A percentile compares a stretch with the other conserved stretches of the same genome.
Conservation (phyloP, 1,284 basidiomycete species). For the Lentinus polychrous region DNA sequence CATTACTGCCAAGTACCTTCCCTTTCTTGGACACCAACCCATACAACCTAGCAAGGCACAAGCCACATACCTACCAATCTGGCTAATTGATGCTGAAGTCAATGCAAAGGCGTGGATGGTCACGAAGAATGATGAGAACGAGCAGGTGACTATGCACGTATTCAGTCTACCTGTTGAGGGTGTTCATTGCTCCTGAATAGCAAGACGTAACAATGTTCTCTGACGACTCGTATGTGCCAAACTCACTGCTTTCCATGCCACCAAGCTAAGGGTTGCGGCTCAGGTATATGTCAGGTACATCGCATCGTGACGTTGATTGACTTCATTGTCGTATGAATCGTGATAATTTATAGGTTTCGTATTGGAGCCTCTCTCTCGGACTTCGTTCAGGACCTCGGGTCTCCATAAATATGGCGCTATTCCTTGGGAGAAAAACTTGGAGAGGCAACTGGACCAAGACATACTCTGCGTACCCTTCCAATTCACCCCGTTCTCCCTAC, state of each 20-base stretch:
- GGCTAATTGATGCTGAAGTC: constrained; percentile 51
- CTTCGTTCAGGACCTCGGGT: constrained; percentile 19
- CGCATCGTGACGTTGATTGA: too few relatives aligned
- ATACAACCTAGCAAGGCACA: constrained; percentile 26
- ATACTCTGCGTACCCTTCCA: constrained; percentile 30
- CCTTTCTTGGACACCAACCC: constrained; percentile 18
- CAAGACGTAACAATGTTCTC: constrained; percentile 7
- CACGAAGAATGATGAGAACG: constrained; percentile 8
- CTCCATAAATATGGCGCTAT: constrained; percentile 15
- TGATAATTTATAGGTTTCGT: constrained; percentile 15
- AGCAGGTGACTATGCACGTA: constrained; percentile 8
- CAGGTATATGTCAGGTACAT: too few relatives aligned
- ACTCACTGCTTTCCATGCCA: neutral
- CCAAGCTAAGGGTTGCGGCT: too few relatives aligned
- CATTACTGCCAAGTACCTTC: constrained; percentile 24
- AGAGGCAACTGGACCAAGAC: constrained; percentile 27
- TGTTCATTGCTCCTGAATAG: constrained; percentile 5
- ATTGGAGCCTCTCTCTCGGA: constrained; percentile 23
- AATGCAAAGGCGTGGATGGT: constrained; percentile 24
- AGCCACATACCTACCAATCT: constrained; percentile 54
- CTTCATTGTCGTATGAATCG: too few relatives aligned
- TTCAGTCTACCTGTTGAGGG: neutral
- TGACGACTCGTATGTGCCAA: constrained; percentile 10
- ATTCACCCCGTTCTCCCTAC: constrained; percentile 25
- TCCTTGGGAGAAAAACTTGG: constrained; percentile 27